A percentile compares a stretch with the other conserved stretches of the same genome.
Evolutionary conservation across 108 stramenopile species (phyloP).

Genomic region (Cyclotella baltica): DNA sequence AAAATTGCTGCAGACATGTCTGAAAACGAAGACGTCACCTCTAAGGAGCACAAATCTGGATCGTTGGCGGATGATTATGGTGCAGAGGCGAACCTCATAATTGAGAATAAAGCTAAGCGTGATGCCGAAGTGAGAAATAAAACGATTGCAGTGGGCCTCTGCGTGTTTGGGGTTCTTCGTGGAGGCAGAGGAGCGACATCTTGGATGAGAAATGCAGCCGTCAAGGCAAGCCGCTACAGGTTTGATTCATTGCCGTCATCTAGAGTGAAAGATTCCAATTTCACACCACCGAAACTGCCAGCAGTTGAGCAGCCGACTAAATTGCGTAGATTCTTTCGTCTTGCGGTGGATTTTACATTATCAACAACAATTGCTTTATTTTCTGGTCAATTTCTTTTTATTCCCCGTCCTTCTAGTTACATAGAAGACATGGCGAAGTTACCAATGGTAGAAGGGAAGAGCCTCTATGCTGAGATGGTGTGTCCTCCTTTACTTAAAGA

Average conservation of each 20-base stretch:
- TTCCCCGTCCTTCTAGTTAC: constrained; percentile 51
- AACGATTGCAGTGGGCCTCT: constrained; percentile 28
- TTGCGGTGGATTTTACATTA: constrained; percentile 25
- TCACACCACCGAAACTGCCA: background rate
- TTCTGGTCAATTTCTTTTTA: constrained; percentile 42
- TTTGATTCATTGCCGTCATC: constrained; percentile 18
- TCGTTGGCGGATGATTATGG: constrained; percentile 21
- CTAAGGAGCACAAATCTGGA: background rate
- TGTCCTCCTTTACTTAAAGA: constrained; percentile 53
- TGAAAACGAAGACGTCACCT: background rate
- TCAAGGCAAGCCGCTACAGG: constrained; percentile 8
- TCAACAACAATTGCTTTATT: constrained; percentile 39
- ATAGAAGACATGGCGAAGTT: constrained; percentile 52
- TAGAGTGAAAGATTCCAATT: background rate
- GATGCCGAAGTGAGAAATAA: constrained; percentile 34
- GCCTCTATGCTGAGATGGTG: constrained; percentile 50
- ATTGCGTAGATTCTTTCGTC: constrained; percentile 19
- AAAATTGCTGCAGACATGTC: constrained; percentile 27
- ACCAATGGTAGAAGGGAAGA: constrained; percentile 49
- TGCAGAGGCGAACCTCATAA: constrained; percentile 40
- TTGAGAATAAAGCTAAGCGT: constrained; percentile 43
- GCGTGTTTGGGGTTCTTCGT: constrained; percentile 22
- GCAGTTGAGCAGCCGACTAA: constrained; percentile 8
- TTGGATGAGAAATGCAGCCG: constrained; percentile 3
- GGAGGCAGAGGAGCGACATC: constrained; percentile 19